A percentile compares a stretch with the other conserved stretches of the same genome.
These are phyloP conservation scores for Pichia scutulata DNA, from an alignment of 805 yeast species.

Conservation along the genomic window DNA sequence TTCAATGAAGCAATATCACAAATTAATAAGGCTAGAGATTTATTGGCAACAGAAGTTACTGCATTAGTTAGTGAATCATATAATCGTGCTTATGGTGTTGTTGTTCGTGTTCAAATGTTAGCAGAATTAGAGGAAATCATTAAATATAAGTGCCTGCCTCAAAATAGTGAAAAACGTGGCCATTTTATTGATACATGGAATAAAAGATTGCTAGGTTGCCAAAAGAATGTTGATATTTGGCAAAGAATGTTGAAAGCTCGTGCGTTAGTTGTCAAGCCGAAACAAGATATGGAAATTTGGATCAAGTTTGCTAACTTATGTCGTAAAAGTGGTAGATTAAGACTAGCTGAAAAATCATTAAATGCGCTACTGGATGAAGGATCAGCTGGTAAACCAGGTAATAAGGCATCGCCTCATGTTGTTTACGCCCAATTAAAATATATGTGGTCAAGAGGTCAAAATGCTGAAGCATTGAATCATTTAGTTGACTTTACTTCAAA, in stretches of 20 bases:
- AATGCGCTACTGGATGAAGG: conserved; percentile 72
- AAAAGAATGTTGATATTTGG: conserved; percentile 98
- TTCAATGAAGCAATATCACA: conserved; percentile 75
- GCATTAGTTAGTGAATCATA: conserved; percentile 94
- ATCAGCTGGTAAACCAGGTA: conserved; percentile 28
- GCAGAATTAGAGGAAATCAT: conserved; percentile 96
- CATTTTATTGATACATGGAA: conserved; percentile 91
- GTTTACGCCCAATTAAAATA: conserved; percentile 95
- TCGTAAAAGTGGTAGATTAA: conserved; percentile 86
- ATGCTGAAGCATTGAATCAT: conserved; percentile 77
- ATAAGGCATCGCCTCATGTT: conserved; percentile 91
- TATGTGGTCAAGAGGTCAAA: conserved; percentile 94
- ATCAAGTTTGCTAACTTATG: conserved; percentile 95
- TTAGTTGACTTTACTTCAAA: conserved; percentile 85
- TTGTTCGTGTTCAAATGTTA: conserved; percentile 93
- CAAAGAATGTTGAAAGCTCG: conserved; percentile 90
- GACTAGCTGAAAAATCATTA: conserved; percentile 86
- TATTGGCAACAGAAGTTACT: conserved; percentile 85
- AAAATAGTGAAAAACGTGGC: conserved; percentile 68
- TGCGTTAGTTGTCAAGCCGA: conserved; percentile 87
- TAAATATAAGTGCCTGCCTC: conserved; percentile 77
- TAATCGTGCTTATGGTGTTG: conserved; percentile 93
- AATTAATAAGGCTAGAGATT: conserved; percentile 77
- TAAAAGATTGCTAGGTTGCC: conserved; percentile 85
- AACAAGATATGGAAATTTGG: conserved; percentile 97